Conservation (phyloP, 768 basidiomycete species). For the Strobilomyces dryophilus region DNA sequence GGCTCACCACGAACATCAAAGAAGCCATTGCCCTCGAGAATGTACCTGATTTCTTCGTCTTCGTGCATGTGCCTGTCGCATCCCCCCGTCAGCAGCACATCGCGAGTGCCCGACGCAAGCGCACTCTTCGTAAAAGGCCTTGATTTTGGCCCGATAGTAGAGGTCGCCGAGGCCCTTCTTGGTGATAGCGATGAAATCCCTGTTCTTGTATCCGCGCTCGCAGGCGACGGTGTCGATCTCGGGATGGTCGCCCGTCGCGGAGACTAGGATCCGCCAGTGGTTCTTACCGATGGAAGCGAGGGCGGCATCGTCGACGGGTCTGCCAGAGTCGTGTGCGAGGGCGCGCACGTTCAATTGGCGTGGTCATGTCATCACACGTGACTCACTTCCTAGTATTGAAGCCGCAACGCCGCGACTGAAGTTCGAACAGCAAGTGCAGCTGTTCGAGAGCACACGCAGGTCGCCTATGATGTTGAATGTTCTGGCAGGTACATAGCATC, state of each 20-base stretch:
- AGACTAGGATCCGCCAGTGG: conserved; percentile 61
- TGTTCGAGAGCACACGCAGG: no score
- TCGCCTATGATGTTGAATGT: no score
- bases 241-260: conserved; percentile 37
- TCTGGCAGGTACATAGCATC: not conserved
- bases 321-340: conserved; percentile 68
- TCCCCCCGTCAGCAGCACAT: not conserved
- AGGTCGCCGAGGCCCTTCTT: conserved; percentile 73
- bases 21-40: conserved; percentile 80
- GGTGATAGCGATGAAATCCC: conserved; percentile 75
- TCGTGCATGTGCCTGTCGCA: conserved; percentile 80
- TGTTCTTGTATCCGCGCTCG: conserved; percentile 76
- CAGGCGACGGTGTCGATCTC: conserved; percentile 57
- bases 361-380: no score
- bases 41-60: conserved; percentile 92
- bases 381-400: no score
- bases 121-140: conserved; percentile 80
- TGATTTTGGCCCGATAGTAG: conserved; percentile 82
- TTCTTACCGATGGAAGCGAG: conserved; percentile 61
- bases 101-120: conserved; percentile 17
- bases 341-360: conserved; percentile 52
- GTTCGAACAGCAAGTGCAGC: no score
- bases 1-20: conserved; percentile 83
- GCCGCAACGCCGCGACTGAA: no score
- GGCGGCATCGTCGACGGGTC: conserved; percentile 43